Base-by-base conservation (phyloP, 2,329 filamentous ascomycete genomes). In the Apiospora pterosperma region DNA sequence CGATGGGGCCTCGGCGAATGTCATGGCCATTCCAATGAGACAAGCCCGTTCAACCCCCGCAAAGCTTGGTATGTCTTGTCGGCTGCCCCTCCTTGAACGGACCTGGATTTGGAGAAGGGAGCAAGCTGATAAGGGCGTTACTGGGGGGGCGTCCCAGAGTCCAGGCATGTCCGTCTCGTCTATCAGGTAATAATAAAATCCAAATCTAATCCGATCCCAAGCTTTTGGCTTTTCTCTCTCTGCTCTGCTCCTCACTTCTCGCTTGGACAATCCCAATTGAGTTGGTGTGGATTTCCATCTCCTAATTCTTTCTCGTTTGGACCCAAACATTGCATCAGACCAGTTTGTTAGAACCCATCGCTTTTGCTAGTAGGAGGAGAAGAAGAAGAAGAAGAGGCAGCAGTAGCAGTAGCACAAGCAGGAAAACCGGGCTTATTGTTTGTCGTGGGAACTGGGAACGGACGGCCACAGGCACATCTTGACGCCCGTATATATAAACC, bases 221-320 rank as follows among this genome's bases (percentile, higher is more conserved):
- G 38, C 38, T 41, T 39, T 41, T 31, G 34, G 28, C 34, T 1
- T 61, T 61, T 31, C 59, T 38, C 59, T 41, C 38, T 31, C 39
- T 36, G 25, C 34, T 8, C 28, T 41, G 19, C 59, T 38, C 23
- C 36, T 34, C 3, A 16, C 59, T 31, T 2, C 60, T 42, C 60
- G 60, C 60, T 42, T 62, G 60, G 60, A 62, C 60, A 42, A 42
- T 62, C 60, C 60, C 38, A 62, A 62, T 62, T 23, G 38, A 48
- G 60, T n/a, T 21, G 48, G 48, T 55, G 48, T 55, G 48, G 48
- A 55, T 55, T 55, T 34, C 48, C 14, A 25, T 55, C 48, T 55
- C 48, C 31, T 55, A 55, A 55, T 34, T 55, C 16, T 34, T 55
- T 55, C 48, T 34, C 48, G 28, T 34, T 52, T 52, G 44, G 25